Evolutionary conservation across 345 rosid species (phyloP), one percentile per base, ranked within the genome.

Genomic region (Isatis tinctoria): DNA sequence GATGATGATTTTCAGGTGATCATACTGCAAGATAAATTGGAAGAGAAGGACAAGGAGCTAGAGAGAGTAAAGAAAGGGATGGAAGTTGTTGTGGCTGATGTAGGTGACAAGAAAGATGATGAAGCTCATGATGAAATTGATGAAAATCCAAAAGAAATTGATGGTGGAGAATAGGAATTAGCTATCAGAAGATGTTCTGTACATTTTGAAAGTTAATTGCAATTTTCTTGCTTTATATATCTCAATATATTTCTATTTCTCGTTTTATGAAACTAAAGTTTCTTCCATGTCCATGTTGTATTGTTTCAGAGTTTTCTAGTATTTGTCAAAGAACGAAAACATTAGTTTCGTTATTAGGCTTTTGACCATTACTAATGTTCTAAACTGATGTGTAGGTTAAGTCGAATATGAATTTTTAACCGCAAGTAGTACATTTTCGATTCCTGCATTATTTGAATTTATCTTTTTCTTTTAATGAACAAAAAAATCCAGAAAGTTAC

Each of bases 21-120:
- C 26, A 74, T 89, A 32, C 75, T 93, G 83, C 90, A 84, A 85
- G 95, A 85, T 74, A 88, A 83, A 74, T 41, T 91, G 8, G 89
- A 85, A 80, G 90, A 85, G 84, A 89, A 85, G 72, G 96, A 90
- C 26, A 56, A 3, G 89, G 89, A 82, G 80, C 63, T 66, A 32
- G 90, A 84, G 77, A 72, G 74, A 54, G 75, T 77, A 49, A 87
- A 77, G 81, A 76, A 80, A 66, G 77, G 48, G 17, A 73, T 66
- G 54, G 87, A 84, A 68, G 77, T 77, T 24, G 75, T 54, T 13
- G 77, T 52, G 63, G 26, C 72, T 36, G 83, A 81, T 69, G 0
- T 65, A 41, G 68, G 59, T 72, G 72, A 79, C 11, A 62, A 60
- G 28, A 80, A 64, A 47, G 72, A 63, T 54, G 75, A 66, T 61